Evolutionary conservation across 2,329 filamentous ascomycete genomes (phyloP).

Genomic region (Penicillium vulpinum): DNA sequence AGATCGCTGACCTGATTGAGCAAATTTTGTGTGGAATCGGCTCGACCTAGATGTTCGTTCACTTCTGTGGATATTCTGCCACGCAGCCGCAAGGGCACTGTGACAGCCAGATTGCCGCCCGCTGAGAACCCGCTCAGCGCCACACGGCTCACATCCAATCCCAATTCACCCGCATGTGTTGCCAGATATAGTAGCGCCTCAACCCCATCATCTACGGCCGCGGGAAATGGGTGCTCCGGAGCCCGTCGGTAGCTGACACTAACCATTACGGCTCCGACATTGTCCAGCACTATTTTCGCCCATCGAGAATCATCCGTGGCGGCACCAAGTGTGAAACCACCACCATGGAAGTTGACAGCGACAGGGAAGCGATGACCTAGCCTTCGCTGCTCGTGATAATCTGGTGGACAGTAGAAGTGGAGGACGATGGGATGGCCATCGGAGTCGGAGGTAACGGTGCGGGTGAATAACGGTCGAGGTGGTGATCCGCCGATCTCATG

Average conservation of each 20-base stretch:
- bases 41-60: slow-evolving; percentile 28
- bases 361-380: slow-evolving; percentile 54
- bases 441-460: slow-evolving; percentile 54
- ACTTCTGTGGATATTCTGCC: slow-evolving; percentile 33
- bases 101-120: slow-evolving; percentile 63
- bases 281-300: slow-evolving; percentile 56
- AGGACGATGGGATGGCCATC: slow-evolving; percentile 54
- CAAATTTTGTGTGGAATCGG: slow-evolving; percentile 38
- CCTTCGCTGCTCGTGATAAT: slow-evolving; percentile 35
- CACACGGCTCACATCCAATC: slow-evolving; percentile 58
- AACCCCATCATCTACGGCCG: slow-evolving; percentile 64
- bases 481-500: slow-evolving; percentile 66
- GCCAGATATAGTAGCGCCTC: slow-evolving; percentile 62
- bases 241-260: slow-evolving; percentile 63
- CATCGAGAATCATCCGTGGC: slow-evolving; percentile 63
- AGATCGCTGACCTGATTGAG: slow-evolving; percentile 44
- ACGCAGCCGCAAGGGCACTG: slow-evolving; percentile 60
- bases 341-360: slow-evolving; percentile 65
- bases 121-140: slow-evolving; percentile 63
- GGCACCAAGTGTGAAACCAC: slow-evolving; percentile 61
- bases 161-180: slow-evolving; percentile 55
- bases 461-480: slow-evolving; percentile 60
- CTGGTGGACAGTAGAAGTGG: slow-evolving; percentile 61
- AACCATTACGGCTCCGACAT: slow-evolving; percentile 59
- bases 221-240: slow-evolving; percentile 63